Base-by-base conservation (phyloP, 1,284 basidiomycete genomes). In the Tilletiaria anomala region DNA sequence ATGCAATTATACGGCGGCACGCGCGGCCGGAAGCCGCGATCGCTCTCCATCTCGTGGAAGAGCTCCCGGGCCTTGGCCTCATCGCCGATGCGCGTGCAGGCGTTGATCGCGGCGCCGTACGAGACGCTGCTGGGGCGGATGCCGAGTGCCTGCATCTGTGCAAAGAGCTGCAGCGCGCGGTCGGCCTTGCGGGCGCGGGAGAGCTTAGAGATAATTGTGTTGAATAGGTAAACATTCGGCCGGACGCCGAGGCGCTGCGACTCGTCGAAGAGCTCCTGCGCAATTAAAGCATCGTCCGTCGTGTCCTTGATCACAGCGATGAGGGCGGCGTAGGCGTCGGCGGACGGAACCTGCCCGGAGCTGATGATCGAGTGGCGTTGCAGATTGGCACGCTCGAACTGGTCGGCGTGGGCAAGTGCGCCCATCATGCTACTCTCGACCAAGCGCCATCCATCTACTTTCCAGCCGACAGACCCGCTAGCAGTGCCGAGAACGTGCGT, bases 1-100 rank as follows among this genome's bases (percentile, higher is more conserved):
- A 99, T 94, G 29, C 84, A 94, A 71, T 94, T 97, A 73, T 78
- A 86, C 4, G 91, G 91, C 17, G 93, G 91, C 1, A 93, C 80
- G 5, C 88, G 75, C 6, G 89, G 80, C 69, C 75, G 80, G 74
- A 88, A 96, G 54, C 79, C 78, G 20, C 70, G 73, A 53, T 79
- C 75, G 32, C 67, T 52, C 6, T 73, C 68, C 91, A 99, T 97
- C 70, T 91, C 86, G 40, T 73, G 68, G 69, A 93, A 96, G 39
- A 96, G 70, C 11, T 73, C 72, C 63, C 84, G 83, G 1, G 93
- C 93, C 1, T 79, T 79, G 15, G 74, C 71, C 15, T 79, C 78
- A 67, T 97, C 89, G 3, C 93, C 91, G 5, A 93, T 88, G 44
- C 89, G 77, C 26, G 54, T 53, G 45, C 65, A 94, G 1, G 89